Base-by-base conservation (phyloP, 352 stramenopile genomes). In the Globisporangium cystogenes region DNA sequence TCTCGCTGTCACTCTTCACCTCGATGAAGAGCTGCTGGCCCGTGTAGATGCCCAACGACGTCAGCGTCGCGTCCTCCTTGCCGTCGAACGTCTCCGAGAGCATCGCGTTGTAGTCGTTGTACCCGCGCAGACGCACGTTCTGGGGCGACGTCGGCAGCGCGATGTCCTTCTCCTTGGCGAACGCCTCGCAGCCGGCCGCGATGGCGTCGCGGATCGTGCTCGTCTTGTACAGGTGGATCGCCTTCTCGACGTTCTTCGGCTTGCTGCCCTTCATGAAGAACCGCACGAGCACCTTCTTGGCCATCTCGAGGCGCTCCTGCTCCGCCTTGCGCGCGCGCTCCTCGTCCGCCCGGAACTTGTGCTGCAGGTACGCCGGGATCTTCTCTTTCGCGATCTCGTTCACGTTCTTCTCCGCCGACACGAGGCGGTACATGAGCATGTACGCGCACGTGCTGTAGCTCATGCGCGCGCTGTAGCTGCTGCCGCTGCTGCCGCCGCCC, bases 371-470 rank as follows among this genome's bases (percentile, higher is more conserved):
- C 49, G 67, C 50, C 3, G 82, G 82, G 52, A 93, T 86, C 21
- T 57, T 79, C 5, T 80, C 74, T 2, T 79, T 70, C 12, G 68
- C 51, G 27, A 87, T 83, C 29, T 63, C 57, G 26, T 87, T 85
- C 16, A 88, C 64, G 61, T 93, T 93, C 35, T 79, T 85, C 24
- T 81, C 60, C 2, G 59, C 35, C 26, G 70, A 75, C 14, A 96
- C 80, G 23, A 92, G 60, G 11, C 87, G 80, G 61, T 96, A 96
- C 73, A 96, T 83, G 10, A 96, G 65, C 86, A 96, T 96, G 67
- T 96, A 96, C n/a, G 87, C 87, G 48, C 78, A 90, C 15, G 81
- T 91, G 51, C 76, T 89, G 64, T 90, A 74, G 7, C 68, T 76
- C 65, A 71, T 71, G 49, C 67, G 74, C 33, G 62, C 74, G 31